Evolutionary conservation across 2,329 filamentous ascomycete genomes (phyloP).

Genomic region (Cladosporium sp.): DNA sequence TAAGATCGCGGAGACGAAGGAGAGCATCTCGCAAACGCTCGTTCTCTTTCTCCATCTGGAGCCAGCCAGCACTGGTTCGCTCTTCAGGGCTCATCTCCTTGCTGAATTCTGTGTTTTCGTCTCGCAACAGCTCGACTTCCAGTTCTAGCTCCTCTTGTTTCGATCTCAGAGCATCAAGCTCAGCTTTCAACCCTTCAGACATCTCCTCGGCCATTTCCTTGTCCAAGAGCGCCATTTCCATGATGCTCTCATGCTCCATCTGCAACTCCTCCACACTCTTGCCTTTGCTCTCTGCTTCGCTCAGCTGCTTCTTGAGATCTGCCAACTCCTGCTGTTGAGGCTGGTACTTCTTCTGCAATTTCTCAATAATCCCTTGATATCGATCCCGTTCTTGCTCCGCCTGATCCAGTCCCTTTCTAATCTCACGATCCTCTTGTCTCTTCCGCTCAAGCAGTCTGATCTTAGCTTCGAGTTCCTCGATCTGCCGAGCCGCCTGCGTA

Average conservation of each 20-base stretch:
- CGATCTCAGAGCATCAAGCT: slow-evolving; percentile 71
- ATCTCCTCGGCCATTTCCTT: slow-evolving; percentile 96
- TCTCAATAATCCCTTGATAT: slow-evolving; percentile 82
- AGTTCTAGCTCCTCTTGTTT: slow-evolving; percentile 81
- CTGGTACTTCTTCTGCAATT: slow-evolving; percentile 84
- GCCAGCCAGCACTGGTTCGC: slow-evolving; percentile 77
- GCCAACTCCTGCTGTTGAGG: slow-evolving; percentile 75
- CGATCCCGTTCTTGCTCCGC: slow-evolving; percentile 72
- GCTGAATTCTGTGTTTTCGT: slow-evolving; percentile 80
- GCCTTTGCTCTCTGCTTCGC: slow-evolving; percentile 67
- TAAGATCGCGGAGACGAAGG: slow-evolving; percentile 78
- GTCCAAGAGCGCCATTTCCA: slow-evolving; percentile 86
- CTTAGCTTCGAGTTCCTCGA: slow-evolving; percentile 86
- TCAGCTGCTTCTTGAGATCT: slow-evolving; percentile 71
- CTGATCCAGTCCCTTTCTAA: slow-evolving; percentile 72
- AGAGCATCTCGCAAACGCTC: slow-evolving; percentile 83
- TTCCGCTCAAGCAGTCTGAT: slow-evolving; percentile 85
- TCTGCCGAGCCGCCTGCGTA: slow-evolving; percentile 58
- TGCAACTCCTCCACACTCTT: slow-evolving; percentile 69
- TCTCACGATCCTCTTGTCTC: slow-evolving; percentile 77
- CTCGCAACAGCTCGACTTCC: slow-evolving; percentile 79
- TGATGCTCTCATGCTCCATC: slow-evolving; percentile 76
- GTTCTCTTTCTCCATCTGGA: slow-evolving; percentile 88
- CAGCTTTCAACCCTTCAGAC: slow-evolving; percentile 74
- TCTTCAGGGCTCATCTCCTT: slow-evolving; percentile 87